These are phyloP conservation scores for Psilocybe subaeruginosa DNA, from an alignment of 768 basidiomycete species.

Conservation along the genomic window DNA sequence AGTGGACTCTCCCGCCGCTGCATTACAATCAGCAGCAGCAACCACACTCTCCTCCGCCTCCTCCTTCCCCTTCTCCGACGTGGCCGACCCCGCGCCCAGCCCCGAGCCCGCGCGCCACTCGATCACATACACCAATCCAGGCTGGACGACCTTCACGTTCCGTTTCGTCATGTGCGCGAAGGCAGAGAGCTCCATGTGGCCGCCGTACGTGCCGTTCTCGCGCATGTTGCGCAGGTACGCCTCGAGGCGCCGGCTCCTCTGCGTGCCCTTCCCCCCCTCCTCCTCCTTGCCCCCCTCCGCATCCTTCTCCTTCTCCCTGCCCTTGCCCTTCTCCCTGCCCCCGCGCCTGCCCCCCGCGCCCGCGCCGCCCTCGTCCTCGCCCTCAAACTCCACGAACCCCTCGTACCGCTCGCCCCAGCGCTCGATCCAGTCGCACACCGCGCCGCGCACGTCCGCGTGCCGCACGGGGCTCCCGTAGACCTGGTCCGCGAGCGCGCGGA, in stretches of 20 bases:
- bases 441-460: constrained; percentile 69
- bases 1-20: neutral
- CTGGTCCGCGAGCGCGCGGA: constrained; percentile 89
- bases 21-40: neutral
- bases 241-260: constrained; percentile 18
- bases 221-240: constrained; percentile 78
- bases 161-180: constrained; percentile 81
- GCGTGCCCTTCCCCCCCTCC: constrained; percentile 56
- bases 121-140: constrained; percentile 89
- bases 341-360: constrained; percentile 56
- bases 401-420: constrained; percentile 72
- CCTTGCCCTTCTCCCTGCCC: constrained; percentile 61
- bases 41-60: neutral
- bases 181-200: constrained; percentile 91
- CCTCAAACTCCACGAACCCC: constrained; percentile 84
- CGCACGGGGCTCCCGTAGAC: constrained; percentile 73
- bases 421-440: constrained; percentile 85
- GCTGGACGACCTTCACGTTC: constrained; percentile 92
- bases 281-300: constrained; percentile 7
- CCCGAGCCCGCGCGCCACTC: constrained; percentile 70
- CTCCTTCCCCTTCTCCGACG: neutral
- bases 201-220: constrained; percentile 87
- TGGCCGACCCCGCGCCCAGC: neutral
- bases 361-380: constrained; percentile 65
- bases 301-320: constrained; percentile 46